Conservation (phyloP, 1,284 basidiomycete species). For the Trametes polyzona region DNA sequence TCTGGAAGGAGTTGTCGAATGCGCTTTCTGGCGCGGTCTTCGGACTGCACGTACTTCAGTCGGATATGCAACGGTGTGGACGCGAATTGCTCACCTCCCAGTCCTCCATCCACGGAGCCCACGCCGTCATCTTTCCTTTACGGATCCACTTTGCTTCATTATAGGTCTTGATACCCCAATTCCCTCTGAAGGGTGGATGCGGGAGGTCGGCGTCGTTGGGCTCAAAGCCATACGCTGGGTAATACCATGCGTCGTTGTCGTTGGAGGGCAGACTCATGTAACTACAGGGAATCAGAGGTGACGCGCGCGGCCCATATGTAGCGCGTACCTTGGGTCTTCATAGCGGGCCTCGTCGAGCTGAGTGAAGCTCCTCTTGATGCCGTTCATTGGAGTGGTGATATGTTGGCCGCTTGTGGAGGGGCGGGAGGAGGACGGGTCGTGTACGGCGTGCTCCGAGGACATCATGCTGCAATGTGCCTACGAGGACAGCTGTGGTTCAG, state of each 20-base stretch:
- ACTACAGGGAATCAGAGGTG: constrained; percentile 18
- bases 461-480: not conserved
- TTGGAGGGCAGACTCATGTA: constrained; percentile 51
- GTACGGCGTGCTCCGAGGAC: constrained; percentile 19
- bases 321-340: constrained; percentile 34
- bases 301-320: no score
- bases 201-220: constrained; percentile 55
- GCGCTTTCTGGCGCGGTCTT: constrained; percentile 80
- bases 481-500: no score
- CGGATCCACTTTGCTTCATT: constrained; percentile 76
- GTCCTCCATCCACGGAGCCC: constrained; percentile 80
- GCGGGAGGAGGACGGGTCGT: constrained; percentile 31
- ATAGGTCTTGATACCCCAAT: constrained; percentile 78
- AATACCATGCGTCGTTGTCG: constrained; percentile 79
- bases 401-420: constrained; percentile 38
- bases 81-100: constrained; percentile 65
- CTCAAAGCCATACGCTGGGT: constrained; percentile 68
- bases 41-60: constrained; percentile 52
- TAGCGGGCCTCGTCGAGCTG: constrained; percentile 36
- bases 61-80: not conserved
- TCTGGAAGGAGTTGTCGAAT: constrained; percentile 63
- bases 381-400: constrained; percentile 23
- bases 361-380: constrained; percentile 31
- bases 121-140: constrained; percentile 74
- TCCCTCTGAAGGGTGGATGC: constrained; percentile 54